phyloP scores from a whole-genome alignment of 208 protist genomes.

The Trypanosoma melophagium region DNA sequence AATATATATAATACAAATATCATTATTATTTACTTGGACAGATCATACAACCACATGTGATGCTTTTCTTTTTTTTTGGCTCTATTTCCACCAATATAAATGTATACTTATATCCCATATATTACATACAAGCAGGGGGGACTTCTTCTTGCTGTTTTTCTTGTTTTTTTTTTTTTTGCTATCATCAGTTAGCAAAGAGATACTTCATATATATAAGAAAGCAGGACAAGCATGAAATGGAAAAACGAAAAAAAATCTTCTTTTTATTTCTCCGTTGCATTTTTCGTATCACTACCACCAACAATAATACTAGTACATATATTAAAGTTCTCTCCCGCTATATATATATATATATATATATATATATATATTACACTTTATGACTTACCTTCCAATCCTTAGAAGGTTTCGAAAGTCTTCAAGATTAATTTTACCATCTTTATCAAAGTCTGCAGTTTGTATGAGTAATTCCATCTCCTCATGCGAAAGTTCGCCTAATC shows the following conservation, averaged over 20 bases:
- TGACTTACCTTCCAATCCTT: constrained; percentile 48
- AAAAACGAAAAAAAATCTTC: constrained; percentile 15
- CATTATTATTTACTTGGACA: too few relatives aligned
- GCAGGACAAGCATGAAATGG: constrained; percentile 21
- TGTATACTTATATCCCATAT: too few relatives aligned
- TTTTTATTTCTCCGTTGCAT: constrained; percentile 5
- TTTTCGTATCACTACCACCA: constrained; percentile 23
- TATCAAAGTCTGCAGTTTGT: constrained; percentile 91
- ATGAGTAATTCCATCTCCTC: constrained; percentile 89
- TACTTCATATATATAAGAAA: constrained; percentile 6
- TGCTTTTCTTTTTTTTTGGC: too few relatives aligned
- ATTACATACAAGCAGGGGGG: too few relatives aligned
- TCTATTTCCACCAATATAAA: too few relatives aligned
- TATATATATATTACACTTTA: constrained; percentile 5
- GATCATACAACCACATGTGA: too few relatives aligned
- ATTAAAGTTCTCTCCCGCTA: too few relatives aligned
- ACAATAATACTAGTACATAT: too few relatives aligned
- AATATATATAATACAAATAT: too few relatives aligned
- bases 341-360: not conserved
- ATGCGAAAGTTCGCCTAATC: constrained; percentile 77
- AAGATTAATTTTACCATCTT: constrained; percentile 89
- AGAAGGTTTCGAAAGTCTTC: constrained; percentile 90
- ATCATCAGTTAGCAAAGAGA: too few relatives aligned
- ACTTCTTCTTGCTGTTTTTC: too few relatives aligned
- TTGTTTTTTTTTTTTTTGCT: too few relatives aligned